Evolutionary conservation across 2,329 filamentous ascomycete species (phyloP), one percentile per base, ranked within the genome.

Genomic region (Immersiporthe knoxdaviesiana): DNA sequence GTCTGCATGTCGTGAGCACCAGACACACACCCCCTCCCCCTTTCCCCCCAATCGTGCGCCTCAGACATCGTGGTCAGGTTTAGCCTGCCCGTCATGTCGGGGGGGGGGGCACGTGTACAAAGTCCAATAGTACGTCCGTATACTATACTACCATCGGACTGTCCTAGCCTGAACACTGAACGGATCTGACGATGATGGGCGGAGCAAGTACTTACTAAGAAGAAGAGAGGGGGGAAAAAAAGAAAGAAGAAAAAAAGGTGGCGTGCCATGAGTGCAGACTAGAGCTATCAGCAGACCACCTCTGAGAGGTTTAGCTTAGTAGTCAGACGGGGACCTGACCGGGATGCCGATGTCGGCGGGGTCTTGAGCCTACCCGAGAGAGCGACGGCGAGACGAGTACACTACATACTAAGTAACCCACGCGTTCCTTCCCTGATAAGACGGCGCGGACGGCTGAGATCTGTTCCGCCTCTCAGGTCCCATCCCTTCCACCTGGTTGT

Each of bases 341-440:
- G 27, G 52, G 52, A 30, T 56, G 24, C 52, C 52, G 52, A 56
- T 56, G 52, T 56, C 52, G 52, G 52, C 52, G 24, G 24, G 6
- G 52, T 56, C 27, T 27, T 56, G 27, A 16, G 27, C 52, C 27
- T 16, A 30, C 12, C 52, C 52, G 52, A 30, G 52, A 30, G 18
- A 30, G 24, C 24, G 52, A 30, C 52, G 21, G 44, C 21, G 44
- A 47, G 18, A 7, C 52, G n/a, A n/a, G n/a, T n/a, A n/a, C n/a
- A n/a, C n/a, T n/a, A n/a, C n/a, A n/a, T n/a, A n/a, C n/a, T n/a
- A n/a, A n/a, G n/a, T n/a, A 27, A 56, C 27, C 52, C 52, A 56
- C 52, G 52, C 52, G 52, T 56, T 56, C 24, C 44, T 47, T 27
- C 12, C 12, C 50, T 47, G 50, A 54, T 56, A 56, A 56, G 52